Conservation (phyloP, 2,329 filamentous ascomycete species). For the Metarhizium robertsii region DNA sequence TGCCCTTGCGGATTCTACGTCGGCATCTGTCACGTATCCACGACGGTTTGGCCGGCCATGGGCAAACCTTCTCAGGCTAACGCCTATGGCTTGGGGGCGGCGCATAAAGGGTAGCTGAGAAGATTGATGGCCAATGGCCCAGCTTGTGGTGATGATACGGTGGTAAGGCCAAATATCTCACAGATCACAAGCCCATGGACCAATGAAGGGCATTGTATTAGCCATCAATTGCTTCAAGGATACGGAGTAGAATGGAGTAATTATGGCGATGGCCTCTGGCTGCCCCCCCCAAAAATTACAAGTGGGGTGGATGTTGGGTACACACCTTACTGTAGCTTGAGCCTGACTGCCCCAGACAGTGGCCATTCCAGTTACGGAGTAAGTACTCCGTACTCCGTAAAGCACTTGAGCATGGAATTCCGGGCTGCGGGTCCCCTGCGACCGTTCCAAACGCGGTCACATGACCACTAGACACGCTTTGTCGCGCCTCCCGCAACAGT, state of each 20-base stretch:
- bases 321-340: no score
- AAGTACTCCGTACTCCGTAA: no score
- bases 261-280: not conserved
- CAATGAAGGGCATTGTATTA: slow-evolving; percentile 11
- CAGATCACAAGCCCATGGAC: not conserved
- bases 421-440: no score
- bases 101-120: slow-evolving; percentile 22
- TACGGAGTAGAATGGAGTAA: not conserved
- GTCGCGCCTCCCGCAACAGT: slow-evolving; percentile 17
- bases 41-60: slow-evolving; percentile 21
- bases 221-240: not conserved
- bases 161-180: not conserved
- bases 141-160: not conserved
- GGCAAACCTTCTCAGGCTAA: slow-evolving; percentile 29
- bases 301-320: no score
- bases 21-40: slow-evolving; percentile 38
- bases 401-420: no score
- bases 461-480: slow-evolving; percentile 28
- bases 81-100: slow-evolving; percentile 24
- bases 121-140: not conserved
- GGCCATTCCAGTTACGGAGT: no score
- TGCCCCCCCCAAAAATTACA: not conserved
- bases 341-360: no score
- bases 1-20: slow-evolving; percentile 41
- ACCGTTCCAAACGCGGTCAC: slow-evolving; percentile 23